phyloP scores from a whole-genome alignment of 108 stramenopile species.

The Mediolabrus comicus region DNA sequence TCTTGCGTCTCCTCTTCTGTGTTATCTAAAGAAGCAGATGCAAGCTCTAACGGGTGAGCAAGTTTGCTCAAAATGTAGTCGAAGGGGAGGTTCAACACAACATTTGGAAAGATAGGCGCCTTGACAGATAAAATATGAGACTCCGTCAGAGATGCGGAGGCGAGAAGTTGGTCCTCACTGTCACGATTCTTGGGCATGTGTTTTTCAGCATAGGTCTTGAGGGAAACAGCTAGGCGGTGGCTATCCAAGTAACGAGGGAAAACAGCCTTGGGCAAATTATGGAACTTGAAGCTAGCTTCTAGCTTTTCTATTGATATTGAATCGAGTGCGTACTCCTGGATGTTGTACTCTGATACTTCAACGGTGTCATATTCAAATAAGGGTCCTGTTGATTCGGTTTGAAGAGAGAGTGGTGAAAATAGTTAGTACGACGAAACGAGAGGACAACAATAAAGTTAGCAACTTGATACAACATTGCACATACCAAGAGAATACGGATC shows the following conservation, averaged over 20 bases:
- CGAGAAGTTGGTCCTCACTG: slow-evolving; percentile 38
- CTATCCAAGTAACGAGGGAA: slow-evolving; percentile 75
- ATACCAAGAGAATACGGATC: slow-evolving; percentile 19
- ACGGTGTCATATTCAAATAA: slow-evolving; percentile 72
- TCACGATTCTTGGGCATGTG: slow-evolving; percentile 41
- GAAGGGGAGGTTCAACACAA: slow-evolving; percentile 73
- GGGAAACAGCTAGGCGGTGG: slow-evolving; percentile 77
- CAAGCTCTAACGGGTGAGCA: slow-evolving; percentile 41
- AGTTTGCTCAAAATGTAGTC: slow-evolving; percentile 67
- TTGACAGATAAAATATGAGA: slow-evolving; percentile 69
- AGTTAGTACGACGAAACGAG: too few species aligned
- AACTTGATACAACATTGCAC: too few species aligned
- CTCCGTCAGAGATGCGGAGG: slow-evolving; percentile 75
- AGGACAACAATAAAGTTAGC: too few species aligned
- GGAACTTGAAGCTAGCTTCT: slow-evolving; percentile 57
- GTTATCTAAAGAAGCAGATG: slow-evolving; percentile 18
- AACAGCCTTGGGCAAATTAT: slow-evolving; percentile 71
- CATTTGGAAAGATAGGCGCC: slow-evolving; percentile 65
- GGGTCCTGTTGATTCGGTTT: slow-evolving; percentile 41
- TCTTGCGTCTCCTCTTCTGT: slow-evolving; percentile 43
- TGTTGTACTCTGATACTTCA: slow-evolving; percentile 66
- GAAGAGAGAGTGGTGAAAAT: too few species aligned
- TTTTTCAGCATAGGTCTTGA: slow-evolving; percentile 69
- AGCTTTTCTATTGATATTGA: slow-evolving; percentile 66
- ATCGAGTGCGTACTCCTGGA: slow-evolving; percentile 74